Percentiles rank a stretch among this genome's conserved stretches.
Conservation (phyloP, 2,329 filamentous ascomycete species). For the Exserohilum turcica region DNA sequence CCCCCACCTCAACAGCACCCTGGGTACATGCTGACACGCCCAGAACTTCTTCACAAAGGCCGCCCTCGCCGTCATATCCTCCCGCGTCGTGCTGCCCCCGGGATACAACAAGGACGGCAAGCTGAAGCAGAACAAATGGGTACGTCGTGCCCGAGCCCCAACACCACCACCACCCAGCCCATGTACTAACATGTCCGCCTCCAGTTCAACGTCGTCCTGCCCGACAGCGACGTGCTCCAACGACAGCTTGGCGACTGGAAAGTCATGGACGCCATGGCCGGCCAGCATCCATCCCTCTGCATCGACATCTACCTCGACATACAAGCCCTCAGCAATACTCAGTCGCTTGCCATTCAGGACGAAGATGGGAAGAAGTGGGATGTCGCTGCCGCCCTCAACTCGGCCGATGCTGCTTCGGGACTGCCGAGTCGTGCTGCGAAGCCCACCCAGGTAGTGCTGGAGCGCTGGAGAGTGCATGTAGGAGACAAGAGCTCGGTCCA, state of each 20-base stretch:
- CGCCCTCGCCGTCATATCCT: constrained; percentile 80
- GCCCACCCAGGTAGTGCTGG: constrained; percentile 76
- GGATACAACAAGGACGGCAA: constrained; percentile 62
- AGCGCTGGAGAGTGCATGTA: constrained; percentile 88
- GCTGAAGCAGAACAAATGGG: constrained; percentile 84
- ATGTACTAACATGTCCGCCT: constrained; percentile 14
- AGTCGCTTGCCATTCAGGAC: constrained; percentile 86
- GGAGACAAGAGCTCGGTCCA: constrained; percentile 62
- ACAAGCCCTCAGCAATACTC: constrained; percentile 76
- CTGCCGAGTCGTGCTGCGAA: constrained; percentile 55
- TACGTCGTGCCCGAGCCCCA: constrained; percentile 53
- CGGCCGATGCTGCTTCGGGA: constrained; percentile 55
- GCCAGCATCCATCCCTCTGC: constrained; percentile 79
- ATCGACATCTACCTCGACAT: constrained; percentile 91
- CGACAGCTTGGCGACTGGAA: constrained; percentile 85
- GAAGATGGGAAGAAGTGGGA: constrained; percentile 92
- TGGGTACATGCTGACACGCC: constrained; percentile 27
- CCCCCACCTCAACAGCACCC: neutral
- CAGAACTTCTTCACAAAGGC: constrained; percentile 93
- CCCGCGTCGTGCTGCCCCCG: constrained; percentile 72
- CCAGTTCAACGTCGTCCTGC: constrained; percentile 93
- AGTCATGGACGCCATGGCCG: constrained; percentile 74
- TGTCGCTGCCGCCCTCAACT: constrained; percentile 79
- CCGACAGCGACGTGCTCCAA: constrained; percentile 86
- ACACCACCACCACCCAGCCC: neutral